These are phyloP conservation scores for Mycena amicta DNA, from an alignment of 768 basidiomycete genomes.

Conservation along the genomic window DNA sequence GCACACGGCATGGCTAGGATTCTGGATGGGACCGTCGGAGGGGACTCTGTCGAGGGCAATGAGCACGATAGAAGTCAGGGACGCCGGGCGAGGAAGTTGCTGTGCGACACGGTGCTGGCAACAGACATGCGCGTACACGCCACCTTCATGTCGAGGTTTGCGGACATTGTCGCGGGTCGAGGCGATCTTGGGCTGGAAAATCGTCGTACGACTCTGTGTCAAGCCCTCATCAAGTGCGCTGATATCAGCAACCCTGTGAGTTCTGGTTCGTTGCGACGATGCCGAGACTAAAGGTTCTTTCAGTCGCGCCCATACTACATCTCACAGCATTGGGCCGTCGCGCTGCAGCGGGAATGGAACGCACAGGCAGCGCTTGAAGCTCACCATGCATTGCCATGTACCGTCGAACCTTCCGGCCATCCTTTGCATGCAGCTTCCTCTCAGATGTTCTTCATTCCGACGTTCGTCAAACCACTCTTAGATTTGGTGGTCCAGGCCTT, in stretches of 20 bases:
- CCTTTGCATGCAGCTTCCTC: slow-evolving; percentile 62
- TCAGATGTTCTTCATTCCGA: slow-evolving; percentile 87
- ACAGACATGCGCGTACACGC: slow-evolving; percentile 95
- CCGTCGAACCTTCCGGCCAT: slow-evolving; percentile 46
- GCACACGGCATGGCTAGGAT: slow-evolving; percentile 74
- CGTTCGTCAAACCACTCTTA: slow-evolving; percentile 83
- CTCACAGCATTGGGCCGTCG: slow-evolving; percentile 90
- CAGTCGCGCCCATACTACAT: slow-evolving; percentile 93
- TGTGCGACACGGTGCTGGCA: slow-evolving; percentile 83
- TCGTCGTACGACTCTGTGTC: slow-evolving; percentile 76
- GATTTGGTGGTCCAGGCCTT: slow-evolving; percentile 72
- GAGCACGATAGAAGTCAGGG: background rate
- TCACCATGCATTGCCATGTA: slow-evolving; percentile 70
- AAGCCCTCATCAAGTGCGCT: slow-evolving; percentile 93
- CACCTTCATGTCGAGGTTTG: slow-evolving; percentile 77
- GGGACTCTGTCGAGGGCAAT: too few relatives aligned
- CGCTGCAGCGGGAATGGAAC: slow-evolving; percentile 88
- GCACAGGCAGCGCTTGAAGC: slow-evolving; percentile 87
- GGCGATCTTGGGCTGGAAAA: slow-evolving; percentile 40
- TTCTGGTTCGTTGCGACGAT: slow-evolving; percentile 11
- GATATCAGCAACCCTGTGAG: slow-evolving; percentile 98
- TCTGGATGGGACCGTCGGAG: slow-evolving; percentile 64
- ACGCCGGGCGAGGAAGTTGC: slow-evolving; percentile 44
- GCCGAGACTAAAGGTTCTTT: slow-evolving; percentile 5
- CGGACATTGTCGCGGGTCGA: slow-evolving; percentile 45